Conservation (phyloP, 257 asterid species). For the Henckelia pumila region DNA sequence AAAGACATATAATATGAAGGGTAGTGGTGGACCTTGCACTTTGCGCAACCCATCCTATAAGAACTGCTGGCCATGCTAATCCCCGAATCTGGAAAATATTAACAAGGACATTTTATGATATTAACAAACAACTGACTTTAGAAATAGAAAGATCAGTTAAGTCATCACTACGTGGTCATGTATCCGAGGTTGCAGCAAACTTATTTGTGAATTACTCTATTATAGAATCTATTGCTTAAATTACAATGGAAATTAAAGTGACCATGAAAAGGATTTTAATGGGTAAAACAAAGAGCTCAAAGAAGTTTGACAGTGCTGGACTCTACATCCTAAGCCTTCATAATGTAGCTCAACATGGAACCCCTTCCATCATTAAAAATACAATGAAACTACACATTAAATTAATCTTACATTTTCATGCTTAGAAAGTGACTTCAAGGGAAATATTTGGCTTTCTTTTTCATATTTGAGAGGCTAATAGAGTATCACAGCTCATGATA, state of each 20-base stretch:
- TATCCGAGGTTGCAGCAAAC: not conserved
- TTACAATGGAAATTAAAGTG: not conserved
- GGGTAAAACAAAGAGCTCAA: not conserved
- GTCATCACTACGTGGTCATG: not conserved
- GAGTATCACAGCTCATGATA: not conserved
- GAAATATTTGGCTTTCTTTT: conserved; percentile 1
- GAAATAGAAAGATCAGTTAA: not conserved
- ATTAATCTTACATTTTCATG: not conserved
- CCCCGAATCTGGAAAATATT: conserved; percentile 71
- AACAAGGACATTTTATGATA: not conserved
- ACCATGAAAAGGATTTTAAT: not conserved
- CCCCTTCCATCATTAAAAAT: not conserved
- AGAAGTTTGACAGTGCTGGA: not conserved
- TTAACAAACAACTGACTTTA: no score
- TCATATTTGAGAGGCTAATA: not conserved
- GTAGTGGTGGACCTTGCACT: conserved; percentile 74
- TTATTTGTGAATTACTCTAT: not conserved
- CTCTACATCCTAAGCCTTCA: not conserved
- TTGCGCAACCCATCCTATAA: conserved; percentile 98
- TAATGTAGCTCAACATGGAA: not conserved
- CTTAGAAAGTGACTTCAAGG: conserved; percentile 3
- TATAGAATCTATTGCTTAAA: not conserved
- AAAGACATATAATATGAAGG: conserved; percentile 10
- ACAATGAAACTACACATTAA: conserved; percentile 1
- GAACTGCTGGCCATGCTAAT: conserved; percentile 94